phyloP scores from a whole-genome alignment of 306 rosid genomes.

The Dalbergia cultrata region DNA sequence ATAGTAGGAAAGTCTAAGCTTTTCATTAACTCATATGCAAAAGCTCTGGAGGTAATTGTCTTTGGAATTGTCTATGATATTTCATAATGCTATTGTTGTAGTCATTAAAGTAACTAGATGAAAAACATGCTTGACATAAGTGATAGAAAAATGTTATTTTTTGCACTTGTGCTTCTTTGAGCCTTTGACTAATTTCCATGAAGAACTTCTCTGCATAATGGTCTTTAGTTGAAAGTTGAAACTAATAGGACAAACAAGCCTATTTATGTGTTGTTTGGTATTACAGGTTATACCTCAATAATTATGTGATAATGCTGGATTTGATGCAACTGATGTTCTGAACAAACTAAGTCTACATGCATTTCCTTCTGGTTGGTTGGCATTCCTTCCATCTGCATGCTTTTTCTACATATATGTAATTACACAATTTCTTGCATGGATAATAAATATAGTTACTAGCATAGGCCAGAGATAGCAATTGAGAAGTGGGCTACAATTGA shows the following conservation, averaged over 20 bases:
- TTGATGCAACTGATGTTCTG: constrained; percentile 97
- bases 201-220: neutral
- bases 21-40: constrained; percentile 94
- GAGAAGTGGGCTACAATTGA: constrained; percentile 8
- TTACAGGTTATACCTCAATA: constrained; percentile 95
- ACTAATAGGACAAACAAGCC: neutral
- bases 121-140: neutral
- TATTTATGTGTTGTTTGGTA: constrained; percentile 32
- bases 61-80: neutral
- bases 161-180: neutral
- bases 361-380: constrained; percentile 76
- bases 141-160: neutral
- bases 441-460: neutral
- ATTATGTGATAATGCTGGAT: constrained; percentile 98
- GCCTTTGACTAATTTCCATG: neutral
- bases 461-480: neutral
- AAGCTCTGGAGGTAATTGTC: constrained; percentile 88
- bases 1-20: constrained; percentile 94
- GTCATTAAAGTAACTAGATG: constrained; percentile 15
- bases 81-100: constrained; percentile 8
- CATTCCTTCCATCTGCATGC: constrained; percentile 15
- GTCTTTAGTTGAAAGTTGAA: constrained; percentile 9
- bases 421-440: constrained; percentile 8
- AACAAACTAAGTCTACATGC: constrained; percentile 96
- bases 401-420: constrained; percentile 20